A percentile compares a stretch with the other conserved stretches of the same genome.
Conservation (phyloP, 2,329 filamentous ascomycete species). For the Fusarium domesticum region DNA sequence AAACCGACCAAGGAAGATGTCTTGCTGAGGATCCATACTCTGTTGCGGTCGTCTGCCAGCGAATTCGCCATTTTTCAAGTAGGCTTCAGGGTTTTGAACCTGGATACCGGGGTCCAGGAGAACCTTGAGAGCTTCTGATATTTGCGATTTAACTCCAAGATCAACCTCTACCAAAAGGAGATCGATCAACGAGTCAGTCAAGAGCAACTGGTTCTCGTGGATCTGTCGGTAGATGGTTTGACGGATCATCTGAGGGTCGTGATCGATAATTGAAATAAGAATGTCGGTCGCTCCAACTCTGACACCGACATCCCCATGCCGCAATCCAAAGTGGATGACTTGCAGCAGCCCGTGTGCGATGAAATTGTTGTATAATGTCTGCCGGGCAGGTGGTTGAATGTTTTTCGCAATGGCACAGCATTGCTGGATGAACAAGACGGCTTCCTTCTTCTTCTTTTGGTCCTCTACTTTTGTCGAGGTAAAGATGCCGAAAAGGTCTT, state of each 20-base stretch:
- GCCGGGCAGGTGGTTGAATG: slow-evolving; percentile 77
- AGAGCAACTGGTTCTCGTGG: slow-evolving; percentile 75
- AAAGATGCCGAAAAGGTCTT: slow-evolving; percentile 86
- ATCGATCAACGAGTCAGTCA: slow-evolving; percentile 92
- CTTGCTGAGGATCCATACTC: slow-evolving; percentile 68
- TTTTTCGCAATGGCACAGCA: slow-evolving; percentile 94
- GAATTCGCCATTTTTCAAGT: slow-evolving; percentile 67
- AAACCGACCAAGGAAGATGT: slow-evolving; percentile 81
- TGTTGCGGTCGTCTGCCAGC: slow-evolving; percentile 58
- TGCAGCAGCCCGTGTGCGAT: slow-evolving; percentile 80
- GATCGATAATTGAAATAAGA: slow-evolving; percentile 88
- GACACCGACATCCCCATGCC: slow-evolving; percentile 78
- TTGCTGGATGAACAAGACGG: slow-evolving; percentile 93
- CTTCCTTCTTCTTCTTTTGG: slow-evolving; percentile 80
- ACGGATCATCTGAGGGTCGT: slow-evolving; percentile 91
- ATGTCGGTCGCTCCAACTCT: slow-evolving; percentile 93
- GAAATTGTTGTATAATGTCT: slow-evolving; percentile 85
- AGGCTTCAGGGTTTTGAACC: slow-evolving; percentile 49
- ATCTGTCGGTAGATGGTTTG: slow-evolving; percentile 90
- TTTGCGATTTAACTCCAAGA: slow-evolving; percentile 89
- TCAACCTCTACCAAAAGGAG: slow-evolving; percentile 88
- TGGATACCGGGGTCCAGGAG: slow-evolving; percentile 70
- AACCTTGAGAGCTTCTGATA: slow-evolving; percentile 93
- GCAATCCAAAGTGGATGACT: slow-evolving; percentile 88
- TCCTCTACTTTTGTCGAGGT: slow-evolving; percentile 57